Base-by-base conservation (phyloP, 495 filamentous ascomycete species). In the Pseudomonodictys pantanalensis region DNA sequence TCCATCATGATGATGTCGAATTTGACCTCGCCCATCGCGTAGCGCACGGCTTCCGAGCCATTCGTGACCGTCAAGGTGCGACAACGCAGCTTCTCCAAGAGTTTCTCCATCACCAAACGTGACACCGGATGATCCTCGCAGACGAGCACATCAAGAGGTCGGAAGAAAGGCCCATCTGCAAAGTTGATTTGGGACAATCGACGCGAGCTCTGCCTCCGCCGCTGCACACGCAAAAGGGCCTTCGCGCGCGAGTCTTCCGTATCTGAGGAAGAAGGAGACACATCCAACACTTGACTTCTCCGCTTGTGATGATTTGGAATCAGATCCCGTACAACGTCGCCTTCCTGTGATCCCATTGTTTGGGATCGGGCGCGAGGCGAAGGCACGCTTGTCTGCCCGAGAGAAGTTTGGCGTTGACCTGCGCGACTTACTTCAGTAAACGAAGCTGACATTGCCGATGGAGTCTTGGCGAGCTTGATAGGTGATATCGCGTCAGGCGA, bases 61-160 rank as follows among this genome's bases (percentile, higher is more conserved):
- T 90, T 95, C 7, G 83, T 78, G 1, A 91, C 93, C 15, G 89
- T 86, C 59, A 98, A 95, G n/a, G 91, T 96, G 17, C 95, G 88
- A 65, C 93, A 98, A 30, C 88, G 86, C 32, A 98, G 79, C 74
- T 95, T 97, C 72, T 97, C 95, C 42, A 97, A 83, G 5, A 97
- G 75, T 56, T 92, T 90, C 69, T 97, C 93, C 93, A 97, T 96
- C 22, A 98, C 91, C 72, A 97, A 79, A 43, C 91, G 83, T 15
- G 92, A 96, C n/a, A 97, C 91, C 0, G 95, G 95, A 69, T 97
- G 93, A 71, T 97, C 95, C 75, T 98, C 93, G 71, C 93, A 97
- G 50, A 98, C 92, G 26, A 98, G 80, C 18, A 98, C 87, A 73
- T 98, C 91, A 35, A 98, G 73, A 45, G 93, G 90, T 20, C 95